Conservation (phyloP, 2,329 filamentous ascomycete genomes). For the Polychaeton citri region DNA sequence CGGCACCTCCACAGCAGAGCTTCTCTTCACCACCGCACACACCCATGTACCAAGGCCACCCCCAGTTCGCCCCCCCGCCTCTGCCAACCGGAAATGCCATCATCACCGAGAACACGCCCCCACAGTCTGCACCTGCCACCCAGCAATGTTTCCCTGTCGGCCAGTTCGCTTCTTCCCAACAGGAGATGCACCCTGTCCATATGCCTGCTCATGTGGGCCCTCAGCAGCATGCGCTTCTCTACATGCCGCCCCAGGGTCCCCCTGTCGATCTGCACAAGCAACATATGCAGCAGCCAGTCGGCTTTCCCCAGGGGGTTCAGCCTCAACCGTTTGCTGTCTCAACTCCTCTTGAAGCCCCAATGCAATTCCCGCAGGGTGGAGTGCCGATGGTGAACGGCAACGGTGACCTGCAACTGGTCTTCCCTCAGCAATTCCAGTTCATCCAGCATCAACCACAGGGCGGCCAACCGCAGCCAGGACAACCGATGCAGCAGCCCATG, state of each 20-base stretch:
- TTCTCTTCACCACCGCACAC: slow-evolving; percentile 33
- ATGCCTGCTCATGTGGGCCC: slow-evolving; percentile 6
- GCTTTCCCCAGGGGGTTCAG: background rate
- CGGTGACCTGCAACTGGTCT: slow-evolving; percentile 7
- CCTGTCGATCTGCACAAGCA: slow-evolving; percentile 4
- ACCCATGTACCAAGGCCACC: slow-evolving; percentile 20
- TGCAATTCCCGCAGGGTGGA: slow-evolving; percentile 3
- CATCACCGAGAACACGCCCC: slow-evolving; percentile 33
- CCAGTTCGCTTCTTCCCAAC: slow-evolving; percentile 16
- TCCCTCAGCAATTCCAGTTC: slow-evolving; percentile 1
- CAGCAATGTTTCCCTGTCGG: slow-evolving; percentile 31
- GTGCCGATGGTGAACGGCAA: slow-evolving; percentile 10
- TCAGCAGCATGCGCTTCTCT: slow-evolving; percentile 5
- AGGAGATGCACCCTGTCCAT: slow-evolving; percentile 7
- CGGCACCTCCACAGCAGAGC: slow-evolving; percentile 13
- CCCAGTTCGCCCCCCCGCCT: slow-evolving; percentile 14
- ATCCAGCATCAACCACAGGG: slow-evolving; percentile 1
- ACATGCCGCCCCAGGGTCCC: slow-evolving; percentile 7
- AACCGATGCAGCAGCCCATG: slow-evolving; percentile 3
- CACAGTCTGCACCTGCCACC: slow-evolving; percentile 37
- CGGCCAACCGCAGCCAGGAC: slow-evolving; percentile 1
- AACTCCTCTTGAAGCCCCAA: background rate
- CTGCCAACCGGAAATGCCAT: slow-evolving; percentile 16
- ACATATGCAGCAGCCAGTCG: slow-evolving; percentile 4
- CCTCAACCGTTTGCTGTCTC: slow-evolving; percentile 1